Conservation (phyloP, 768 basidiomycete species). For the Suillus ampliporus region DNA sequence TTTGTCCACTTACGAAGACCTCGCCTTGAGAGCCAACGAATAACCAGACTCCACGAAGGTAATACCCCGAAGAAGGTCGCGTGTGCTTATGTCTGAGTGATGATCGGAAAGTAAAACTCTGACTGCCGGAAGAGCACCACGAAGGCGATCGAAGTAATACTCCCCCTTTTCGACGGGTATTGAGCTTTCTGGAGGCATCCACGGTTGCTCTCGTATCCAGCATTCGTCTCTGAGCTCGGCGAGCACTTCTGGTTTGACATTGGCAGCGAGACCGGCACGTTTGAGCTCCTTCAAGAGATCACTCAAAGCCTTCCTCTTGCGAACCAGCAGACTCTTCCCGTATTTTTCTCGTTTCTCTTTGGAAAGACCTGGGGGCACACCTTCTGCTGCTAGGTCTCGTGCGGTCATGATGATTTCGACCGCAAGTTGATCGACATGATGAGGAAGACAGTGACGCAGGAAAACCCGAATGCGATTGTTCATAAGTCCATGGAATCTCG, state of each 20-base stretch:
- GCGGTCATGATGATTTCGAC: slow-evolving; percentile 67
- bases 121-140: slow-evolving; percentile 67
- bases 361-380: slow-evolving; percentile 47
- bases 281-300: slow-evolving; percentile 91
- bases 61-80: slow-evolving; percentile 82
- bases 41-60: slow-evolving; percentile 83
- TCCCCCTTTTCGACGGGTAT: slow-evolving; percentile 53
- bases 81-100: slow-evolving; percentile 83
- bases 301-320: slow-evolving; percentile 90
- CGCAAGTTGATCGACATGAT: slow-evolving; percentile 59
- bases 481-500: slow-evolving; percentile 54
- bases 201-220: slow-evolving; percentile 73
- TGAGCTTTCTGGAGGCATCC: slow-evolving; percentile 34
- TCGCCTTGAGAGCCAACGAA: slow-evolving; percentile 62
- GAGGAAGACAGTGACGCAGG: slow-evolving; percentile 46
- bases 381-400: slow-evolving; percentile 55
- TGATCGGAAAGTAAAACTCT: slow-evolving; percentile 68
- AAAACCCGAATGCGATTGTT: slow-evolving; percentile 46
- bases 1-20: slow-evolving; percentile 62
- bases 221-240: slow-evolving; percentile 55
- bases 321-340: slow-evolving; percentile 72
- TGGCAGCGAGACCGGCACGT: slow-evolving; percentile 73
- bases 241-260: slow-evolving; percentile 73
- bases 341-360: slow-evolving; percentile 63
- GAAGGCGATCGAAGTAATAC: slow-evolving; percentile 67